phyloP scores from a whole-genome alignment of 768 basidiomycete species.

The Amanita pseudoporphyria region DNA sequence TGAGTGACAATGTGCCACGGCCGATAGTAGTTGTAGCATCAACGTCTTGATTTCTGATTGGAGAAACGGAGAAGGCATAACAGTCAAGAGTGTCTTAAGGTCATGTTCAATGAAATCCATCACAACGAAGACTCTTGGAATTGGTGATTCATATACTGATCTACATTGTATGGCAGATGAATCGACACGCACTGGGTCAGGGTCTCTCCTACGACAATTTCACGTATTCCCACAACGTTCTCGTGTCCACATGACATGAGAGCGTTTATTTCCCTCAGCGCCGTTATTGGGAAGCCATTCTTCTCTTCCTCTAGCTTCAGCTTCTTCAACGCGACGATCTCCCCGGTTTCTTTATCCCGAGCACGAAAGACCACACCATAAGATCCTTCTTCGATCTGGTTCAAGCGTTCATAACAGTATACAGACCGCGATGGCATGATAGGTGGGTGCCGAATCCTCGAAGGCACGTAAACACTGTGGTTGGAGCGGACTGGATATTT shows the following conservation, averaged over 20 bases:
- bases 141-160: constrained; percentile 22
- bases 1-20: constrained; percentile 86
- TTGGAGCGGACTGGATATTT: constrained; percentile 12
- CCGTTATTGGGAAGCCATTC: constrained; percentile 97
- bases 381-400: constrained; percentile 97
- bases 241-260: constrained; percentile 92
- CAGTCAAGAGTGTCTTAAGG: constrained; percentile 87
- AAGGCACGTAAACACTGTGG: constrained; percentile 68
- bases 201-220: constrained; percentile 97
- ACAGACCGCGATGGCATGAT: constrained; percentile 87
- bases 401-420: constrained; percentile 87
- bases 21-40: constrained; percentile 87
- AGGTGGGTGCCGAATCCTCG: constrained; percentile 65
- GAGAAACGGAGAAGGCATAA: constrained; percentile 95
- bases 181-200: constrained; percentile 84
- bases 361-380: constrained; percentile 99
- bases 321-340: constrained; percentile 95
- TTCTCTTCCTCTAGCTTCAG: constrained; percentile 98
- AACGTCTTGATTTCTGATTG: constrained; percentile 98
- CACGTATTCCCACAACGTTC: constrained; percentile 94
- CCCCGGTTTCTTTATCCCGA: constrained; percentile 86
- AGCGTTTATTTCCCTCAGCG: constrained; percentile 90
- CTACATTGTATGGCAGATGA: constrained; percentile 12
- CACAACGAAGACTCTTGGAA: constrained; percentile 87
- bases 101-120: constrained; percentile 99